Base-by-base conservation (phyloP, 2,329 filamentous ascomycete species). In the Aureobasidium vineae region DNA sequence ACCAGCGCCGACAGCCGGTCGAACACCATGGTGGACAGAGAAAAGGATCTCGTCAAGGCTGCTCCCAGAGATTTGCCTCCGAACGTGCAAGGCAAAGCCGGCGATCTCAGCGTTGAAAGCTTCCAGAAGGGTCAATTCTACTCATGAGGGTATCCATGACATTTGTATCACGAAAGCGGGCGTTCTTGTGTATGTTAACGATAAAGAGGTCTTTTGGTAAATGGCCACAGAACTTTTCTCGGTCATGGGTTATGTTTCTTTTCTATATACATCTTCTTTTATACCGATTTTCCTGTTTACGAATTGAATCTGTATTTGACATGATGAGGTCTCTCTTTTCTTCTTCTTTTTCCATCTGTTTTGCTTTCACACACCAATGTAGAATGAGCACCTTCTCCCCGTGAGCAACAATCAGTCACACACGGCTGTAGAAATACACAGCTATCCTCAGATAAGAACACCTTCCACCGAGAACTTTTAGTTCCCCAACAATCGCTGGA, bases 51-150 rank as follows among this genome's bases (percentile, higher is more conserved):
- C 56, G 70, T 75, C 1, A 69, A 72, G 69, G 70, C 70, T 49
- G 67, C 67, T 3, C 72, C 72, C 50, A 65, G 75, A 64, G 49
- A 61, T 26, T 47, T 74, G 54, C 77, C 77, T 63, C 84, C 85
- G 1, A 78, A 80, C 69, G 73, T 87, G 0, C 80, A 82, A 65
- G 83, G 85, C 38, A 89, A 88, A 74, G 82, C 84, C 61, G 85
- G 84, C 2, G 87, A 90, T 74, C 86, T 89, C 69, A 82, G 82
- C 19, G 82, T 88, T 6, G 88, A 90, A 75, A 89, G 86, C 73
- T 90, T 90, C 75, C 88, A 90, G 75, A 89, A 88, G 78, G 86
- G 86, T 63, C 84, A 85, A 21, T 89, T 90, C 8, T 67, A 67
- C 36, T 67, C 66, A 40, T 67, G 54, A 66, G 33, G 33, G 10